Evolutionary conservation across 2,329 filamentous ascomycete species (phyloP), one percentile per base, ranked within the genome.

Genomic region (Aspergillus nomiae): DNA sequence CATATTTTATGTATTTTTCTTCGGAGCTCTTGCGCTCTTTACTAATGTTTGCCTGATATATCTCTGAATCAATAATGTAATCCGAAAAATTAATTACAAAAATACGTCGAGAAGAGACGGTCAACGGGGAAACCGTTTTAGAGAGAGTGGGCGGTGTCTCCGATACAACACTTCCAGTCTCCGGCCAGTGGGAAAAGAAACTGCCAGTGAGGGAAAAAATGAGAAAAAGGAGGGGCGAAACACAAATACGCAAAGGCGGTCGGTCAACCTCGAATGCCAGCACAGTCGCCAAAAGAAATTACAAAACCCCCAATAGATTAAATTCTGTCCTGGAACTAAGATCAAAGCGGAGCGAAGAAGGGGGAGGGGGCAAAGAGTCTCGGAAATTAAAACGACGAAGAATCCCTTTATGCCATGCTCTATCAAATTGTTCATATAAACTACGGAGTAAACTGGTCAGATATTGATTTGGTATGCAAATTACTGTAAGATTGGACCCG

Each of bases 81-180:
- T 19, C 1, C 61, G 45, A 58, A 62, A 36, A 43, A 56, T 45
- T 41, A 28, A 28, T 53, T 55, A 51, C 59, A 63, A 54, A 60
- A 48, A 41, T 41, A 41, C 38, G 16, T 41, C 8, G 38, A 41
- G 7, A n/a, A 41, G 38, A 30, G 48, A 30, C 46, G 26, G 46
- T 30, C 46, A 50, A 50, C 46, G 26, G 46, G 24, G 24, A 21
- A 50, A 30, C 46, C 46, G 46, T 50, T 50, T 50, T 50, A 28
- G 46, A 50, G 26, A 6, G 5, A 48, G 45, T 28, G 21, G 45
- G 46, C 46, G 46, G 46, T 50, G 46, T 50, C 46, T 1, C 38
- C 12, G 24, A 46, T 46, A 16, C 43, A 46, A 24, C 38, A 41
- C 38, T 24, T 24, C 43, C 11, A 46, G n/a, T 46, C n/a, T 5